Conservation (phyloP, 257 asterid species). For the Handroanthus guayacan region DNA sequence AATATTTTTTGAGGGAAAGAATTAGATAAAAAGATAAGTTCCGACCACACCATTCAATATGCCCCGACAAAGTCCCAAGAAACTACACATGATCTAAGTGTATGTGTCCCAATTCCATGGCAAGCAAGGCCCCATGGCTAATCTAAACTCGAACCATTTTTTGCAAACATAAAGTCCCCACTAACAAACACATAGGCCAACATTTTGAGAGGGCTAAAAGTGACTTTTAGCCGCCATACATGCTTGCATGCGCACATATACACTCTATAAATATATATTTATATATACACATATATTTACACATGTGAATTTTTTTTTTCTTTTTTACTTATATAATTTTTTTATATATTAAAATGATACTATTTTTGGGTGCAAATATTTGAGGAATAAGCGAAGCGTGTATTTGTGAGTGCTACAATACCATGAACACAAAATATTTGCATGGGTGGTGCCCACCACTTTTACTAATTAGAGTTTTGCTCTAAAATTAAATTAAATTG, state of each 20-base stretch:
- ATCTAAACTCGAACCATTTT: slow-evolving; percentile 31
- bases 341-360: background rate
- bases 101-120: slow-evolving; percentile 47
- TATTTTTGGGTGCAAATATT: slow-evolving; percentile 16
- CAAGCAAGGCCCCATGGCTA: slow-evolving; percentile 46
- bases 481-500: background rate
- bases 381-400: background rate
- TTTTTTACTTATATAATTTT: background rate
- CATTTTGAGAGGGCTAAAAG: slow-evolving; percentile 44
- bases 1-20: background rate
- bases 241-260: slow-evolving; percentile 57
- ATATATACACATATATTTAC: background rate
- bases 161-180: slow-evolving; percentile 55
- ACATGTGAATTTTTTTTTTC: slow-evolving; percentile 7
- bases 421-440: slow-evolving; percentile 56
- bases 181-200: slow-evolving; percentile 40
- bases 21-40: background rate
- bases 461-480: background rate
- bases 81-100: slow-evolving; percentile 38
- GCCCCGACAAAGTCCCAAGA: slow-evolving; percentile 7
- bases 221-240: slow-evolving; percentile 69
- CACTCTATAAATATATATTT: no score
- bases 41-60: background rate
- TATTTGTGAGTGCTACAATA: slow-evolving; percentile 50
- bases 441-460: slow-evolving; percentile 47